These are phyloP conservation scores for Nicotiana tabacum DNA, from an alignment of 257 asterid species.

Conservation along the genomic window DNA sequence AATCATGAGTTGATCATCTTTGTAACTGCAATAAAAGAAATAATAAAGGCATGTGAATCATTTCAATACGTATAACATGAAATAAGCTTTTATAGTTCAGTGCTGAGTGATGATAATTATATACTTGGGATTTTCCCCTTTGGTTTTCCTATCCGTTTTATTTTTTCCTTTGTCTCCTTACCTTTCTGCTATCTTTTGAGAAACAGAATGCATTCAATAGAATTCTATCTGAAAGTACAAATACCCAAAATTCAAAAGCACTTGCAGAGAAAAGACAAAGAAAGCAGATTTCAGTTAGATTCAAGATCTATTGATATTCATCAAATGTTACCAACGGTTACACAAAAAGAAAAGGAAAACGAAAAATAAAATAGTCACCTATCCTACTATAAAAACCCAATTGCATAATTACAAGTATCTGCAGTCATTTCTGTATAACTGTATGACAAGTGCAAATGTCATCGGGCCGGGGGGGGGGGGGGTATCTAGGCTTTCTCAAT, in stretches of 20 bases:
- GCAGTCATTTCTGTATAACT: neutral
- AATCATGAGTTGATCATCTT: conserved; percentile 68
- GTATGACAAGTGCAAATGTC: neutral
- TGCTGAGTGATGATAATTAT: neutral
- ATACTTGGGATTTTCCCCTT: neutral
- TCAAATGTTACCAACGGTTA: neutral
- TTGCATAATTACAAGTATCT: neutral
- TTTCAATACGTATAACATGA: conserved; percentile 2
- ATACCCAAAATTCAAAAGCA: neutral
- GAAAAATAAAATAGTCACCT: neutral
- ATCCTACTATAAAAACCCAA: neutral
- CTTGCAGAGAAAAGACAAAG: neutral
- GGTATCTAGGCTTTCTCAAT: neutral
- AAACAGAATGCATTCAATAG: neutral
- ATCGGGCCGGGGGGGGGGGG: neutral
- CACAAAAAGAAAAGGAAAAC: neutral
- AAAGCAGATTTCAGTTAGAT: neutral
- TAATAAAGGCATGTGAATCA: neutral
- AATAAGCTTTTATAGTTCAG: neutral
- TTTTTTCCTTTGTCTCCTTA: neutral
- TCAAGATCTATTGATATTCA: neutral
- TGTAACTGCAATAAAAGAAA: conserved; percentile 40
- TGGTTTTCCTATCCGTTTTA: neutral
- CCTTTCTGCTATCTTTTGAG: neutral
- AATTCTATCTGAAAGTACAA: neutral